Conservation (phyloP, 169 alveolate genomes). For the Plasmodium gaboni region DNA sequence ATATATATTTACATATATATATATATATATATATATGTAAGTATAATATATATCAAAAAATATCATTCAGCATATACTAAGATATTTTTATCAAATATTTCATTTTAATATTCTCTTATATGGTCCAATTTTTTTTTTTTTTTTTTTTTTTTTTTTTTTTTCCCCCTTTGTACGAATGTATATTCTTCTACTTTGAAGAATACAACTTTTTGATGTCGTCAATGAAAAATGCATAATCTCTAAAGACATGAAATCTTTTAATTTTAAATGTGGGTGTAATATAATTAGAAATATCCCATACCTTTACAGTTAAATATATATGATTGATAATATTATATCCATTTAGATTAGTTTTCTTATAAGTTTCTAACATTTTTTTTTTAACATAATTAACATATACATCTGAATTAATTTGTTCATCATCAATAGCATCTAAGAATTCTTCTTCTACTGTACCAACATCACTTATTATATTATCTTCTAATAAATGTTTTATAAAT, state of each 20-base stretch:
- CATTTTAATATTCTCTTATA: no score
- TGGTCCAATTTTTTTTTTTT: background rate
- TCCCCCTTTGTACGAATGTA: background rate
- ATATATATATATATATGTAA: no score
- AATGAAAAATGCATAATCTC: constrained; percentile 30
- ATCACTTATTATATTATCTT: constrained; percentile 20
- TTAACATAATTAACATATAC: constrained; percentile 33
- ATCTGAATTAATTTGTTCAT: constrained; percentile 1
- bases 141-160: background rate
- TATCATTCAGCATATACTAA: no score
- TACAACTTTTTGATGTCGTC: constrained; percentile 7
- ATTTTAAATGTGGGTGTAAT: constrained; percentile 54
- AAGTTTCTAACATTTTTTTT: constrained; percentile 28
- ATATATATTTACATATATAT: no score
- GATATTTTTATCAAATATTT: no score
- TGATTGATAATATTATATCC: constrained; percentile 22
- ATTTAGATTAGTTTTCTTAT: constrained; percentile 34
- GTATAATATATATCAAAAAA: no score
- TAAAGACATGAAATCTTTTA: constrained; percentile 19
- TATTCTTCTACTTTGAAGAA: background rate
- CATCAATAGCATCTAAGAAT: constrained; percentile 8
- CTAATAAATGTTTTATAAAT: constrained; percentile 8
- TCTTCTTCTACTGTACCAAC: background rate
- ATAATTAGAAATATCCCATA: constrained; percentile 48
- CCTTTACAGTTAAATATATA: constrained; percentile 26